Conservation (phyloP, 352 stramenopile genomes). For the Globisporangium rhizosaccharum region DNA sequence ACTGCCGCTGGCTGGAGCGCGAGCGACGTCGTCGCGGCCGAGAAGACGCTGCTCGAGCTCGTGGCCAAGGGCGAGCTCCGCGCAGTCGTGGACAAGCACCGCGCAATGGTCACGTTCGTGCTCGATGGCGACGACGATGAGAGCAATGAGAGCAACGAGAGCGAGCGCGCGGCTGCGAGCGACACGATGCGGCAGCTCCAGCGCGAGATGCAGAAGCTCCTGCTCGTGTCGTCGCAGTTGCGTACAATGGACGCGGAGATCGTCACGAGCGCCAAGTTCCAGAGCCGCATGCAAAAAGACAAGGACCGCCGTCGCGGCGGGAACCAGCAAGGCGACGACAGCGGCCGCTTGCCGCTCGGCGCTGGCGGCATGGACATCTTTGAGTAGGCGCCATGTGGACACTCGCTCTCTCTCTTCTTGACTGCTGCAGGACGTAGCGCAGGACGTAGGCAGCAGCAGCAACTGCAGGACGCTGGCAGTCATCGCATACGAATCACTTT, state of each 20-base stretch:
- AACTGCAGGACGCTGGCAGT: background rate
- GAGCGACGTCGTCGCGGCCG: conserved; percentile 21
- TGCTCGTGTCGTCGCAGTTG: conserved; percentile 59
- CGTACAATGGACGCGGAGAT: conserved; percentile 78
- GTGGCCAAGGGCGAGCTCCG: conserved; percentile 49
- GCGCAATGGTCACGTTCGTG: conserved; percentile 74
- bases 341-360: conserved; percentile 18
- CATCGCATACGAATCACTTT: too few relatives aligned
- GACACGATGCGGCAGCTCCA: conserved; percentile 52
- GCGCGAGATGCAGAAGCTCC: conserved; percentile 70
- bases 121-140: conserved; percentile 57
- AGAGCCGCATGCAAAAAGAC: conserved; percentile 66
- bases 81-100: conserved; percentile 71
- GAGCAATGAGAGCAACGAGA: conserved; percentile 17
- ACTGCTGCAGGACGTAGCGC: too few relatives aligned
- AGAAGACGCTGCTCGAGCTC: conserved; percentile 62
- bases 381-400: conserved; percentile 18
- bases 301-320: conserved; percentile 60
- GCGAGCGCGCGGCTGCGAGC: conserved; percentile 15
- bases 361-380: conserved; percentile 50
- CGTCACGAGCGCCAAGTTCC: conserved; percentile 76
- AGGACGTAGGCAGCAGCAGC: background rate
- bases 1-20: conserved; percentile 39
- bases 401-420: background rate
- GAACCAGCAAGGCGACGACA: conserved; percentile 43